Base-by-base conservation (phyloP, 1,139 yeast genomes). In the Taphrina wiesneri region DNA sequence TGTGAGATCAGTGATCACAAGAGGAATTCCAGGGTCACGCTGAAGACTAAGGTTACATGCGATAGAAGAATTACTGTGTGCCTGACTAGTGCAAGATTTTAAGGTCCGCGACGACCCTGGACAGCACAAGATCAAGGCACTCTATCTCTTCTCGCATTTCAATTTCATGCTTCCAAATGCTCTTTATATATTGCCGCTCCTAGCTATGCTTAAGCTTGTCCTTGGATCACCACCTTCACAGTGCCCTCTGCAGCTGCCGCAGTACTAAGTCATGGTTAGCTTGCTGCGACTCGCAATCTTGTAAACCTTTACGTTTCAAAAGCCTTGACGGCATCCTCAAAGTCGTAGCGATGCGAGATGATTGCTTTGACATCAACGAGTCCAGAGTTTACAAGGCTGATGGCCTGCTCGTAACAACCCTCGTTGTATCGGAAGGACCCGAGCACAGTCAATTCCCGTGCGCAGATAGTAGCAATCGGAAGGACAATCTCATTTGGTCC, bases 391-490 rank as follows among this genome's bases (percentile, higher is more conserved):
- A 90, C 80, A 70, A 90, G 81, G 53, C 83, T 83, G 51, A 90
- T 90, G 1, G 95, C 85, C 56, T 86, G 85, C 71, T 83, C 82
- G 80, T 90, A 90, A 76, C 90, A 96, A n/a, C 90, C 87, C 71
- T 81, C 85, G 47, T 84, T 83, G 76, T 88, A 88, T 76, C 95
- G 83, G 80, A 88, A 87, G 56, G 86, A 83, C n/a, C 95, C 95
- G 71, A 80, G 84, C 71, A 86, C 78, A 0, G 82, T 80, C 72
- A 88, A 77, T 75, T 90, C 96, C 74, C 86, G 87, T 70, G 84
- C 84, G 39, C 86, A 84, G 70, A 89, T 80, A 69, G 83, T 86
- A 49, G 88, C 84, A 73, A 90, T 85, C 67, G 96, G 96, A 81
- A 90, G 86, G 65, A 79, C 79, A 67, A 87, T 84, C 68, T 82